phyloP scores from a whole-genome alignment of 495 filamentous ascomycete species.

The Wilcoxina mikolae region DNA sequence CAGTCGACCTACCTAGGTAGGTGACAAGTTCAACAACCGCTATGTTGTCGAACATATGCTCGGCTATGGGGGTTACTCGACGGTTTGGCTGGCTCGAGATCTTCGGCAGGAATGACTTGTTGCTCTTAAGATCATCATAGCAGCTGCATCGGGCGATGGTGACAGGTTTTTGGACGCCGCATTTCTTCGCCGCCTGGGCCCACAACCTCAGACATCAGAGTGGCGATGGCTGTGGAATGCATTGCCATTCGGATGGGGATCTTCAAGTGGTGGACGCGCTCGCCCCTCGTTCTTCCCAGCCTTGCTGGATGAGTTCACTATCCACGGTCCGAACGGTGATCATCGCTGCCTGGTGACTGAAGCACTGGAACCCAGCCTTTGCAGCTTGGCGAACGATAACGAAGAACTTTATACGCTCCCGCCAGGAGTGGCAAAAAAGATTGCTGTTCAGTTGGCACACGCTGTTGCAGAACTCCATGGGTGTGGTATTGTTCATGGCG shows the following conservation, averaged over 20 bases:
- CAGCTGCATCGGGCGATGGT: background rate
- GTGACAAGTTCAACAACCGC: constrained; percentile 30
- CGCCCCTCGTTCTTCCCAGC: constrained; percentile 19
- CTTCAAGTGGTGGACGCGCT: too few relatives aligned
- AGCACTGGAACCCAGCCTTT: background rate
- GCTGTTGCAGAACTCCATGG: background rate
- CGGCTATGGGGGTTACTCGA: constrained; percentile 38
- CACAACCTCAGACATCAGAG: background rate
- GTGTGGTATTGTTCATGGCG: constrained; percentile 1
- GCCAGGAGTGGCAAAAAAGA: background rate
- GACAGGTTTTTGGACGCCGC: background rate
- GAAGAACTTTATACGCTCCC: background rate
- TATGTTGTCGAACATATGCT: constrained; percentile 43
- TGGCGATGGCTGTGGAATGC: background rate
- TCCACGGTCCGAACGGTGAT: constrained; percentile 34
- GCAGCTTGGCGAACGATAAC: background rate
- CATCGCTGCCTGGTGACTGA: constrained; percentile 33
- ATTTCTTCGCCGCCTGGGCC: background rate
- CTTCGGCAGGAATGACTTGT: background rate
- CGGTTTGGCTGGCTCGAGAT: constrained; percentile 43
- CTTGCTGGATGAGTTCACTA: constrained; percentile 34
- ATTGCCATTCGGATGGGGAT: too few relatives aligned
- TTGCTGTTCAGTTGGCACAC: background rate
- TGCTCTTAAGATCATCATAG: constrained; percentile 2
- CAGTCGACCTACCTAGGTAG: constrained; percentile 36